phyloP scores from a whole-genome alignment of 345 rosid genomes.

The Draba incana region DNA sequence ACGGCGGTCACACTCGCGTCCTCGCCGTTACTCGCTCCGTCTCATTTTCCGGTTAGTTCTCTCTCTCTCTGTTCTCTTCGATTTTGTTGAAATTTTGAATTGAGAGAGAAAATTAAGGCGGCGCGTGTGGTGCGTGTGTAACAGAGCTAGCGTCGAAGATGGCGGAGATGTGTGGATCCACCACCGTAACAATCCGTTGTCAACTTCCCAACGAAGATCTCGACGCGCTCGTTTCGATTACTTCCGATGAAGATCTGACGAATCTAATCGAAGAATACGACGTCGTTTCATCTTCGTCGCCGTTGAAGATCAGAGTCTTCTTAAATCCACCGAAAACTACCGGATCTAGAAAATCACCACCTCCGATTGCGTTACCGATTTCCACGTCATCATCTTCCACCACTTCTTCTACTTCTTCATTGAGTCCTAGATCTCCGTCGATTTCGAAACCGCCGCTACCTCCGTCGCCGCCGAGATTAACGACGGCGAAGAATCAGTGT shows the following conservation, averaged over 20 bases:
- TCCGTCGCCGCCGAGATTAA: slow-evolving; percentile 40
- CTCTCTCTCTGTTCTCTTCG: background rate
- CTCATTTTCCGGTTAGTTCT: slow-evolving; percentile 66
- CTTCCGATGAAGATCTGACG: slow-evolving; percentile 86
- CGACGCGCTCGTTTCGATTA: slow-evolving; percentile 83
- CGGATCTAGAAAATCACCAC: slow-evolving; percentile 40
- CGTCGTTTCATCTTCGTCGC: slow-evolving; percentile 44
- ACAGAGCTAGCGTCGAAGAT: slow-evolving; percentile 85
- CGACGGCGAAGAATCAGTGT: slow-evolving; percentile 39
- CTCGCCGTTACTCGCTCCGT: slow-evolving; percentile 78
- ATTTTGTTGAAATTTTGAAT: background rate
- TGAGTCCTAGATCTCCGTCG: slow-evolving; percentile 48
- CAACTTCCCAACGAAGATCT: slow-evolving; percentile 90
- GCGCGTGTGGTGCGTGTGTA: slow-evolving; percentile 41
- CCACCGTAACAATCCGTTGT: slow-evolving; percentile 66
- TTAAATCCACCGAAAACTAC: slow-evolving; percentile 49
- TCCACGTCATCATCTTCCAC: slow-evolving; percentile 43
- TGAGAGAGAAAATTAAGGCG: slow-evolving; percentile 24
- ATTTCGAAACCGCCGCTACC: slow-evolving; percentile 45
- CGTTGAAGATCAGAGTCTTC: slow-evolving; percentile 81
- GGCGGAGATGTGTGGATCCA: slow-evolving; percentile 67
- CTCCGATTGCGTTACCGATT: slow-evolving; percentile 24
- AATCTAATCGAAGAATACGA: slow-evolving; percentile 92
- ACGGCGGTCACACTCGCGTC: slow-evolving; percentile 96
- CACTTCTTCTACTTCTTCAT: slow-evolving; percentile 48